Base-by-base conservation (phyloP, 495 filamentous ascomycete species). In the Ramalina intermedia region DNA sequence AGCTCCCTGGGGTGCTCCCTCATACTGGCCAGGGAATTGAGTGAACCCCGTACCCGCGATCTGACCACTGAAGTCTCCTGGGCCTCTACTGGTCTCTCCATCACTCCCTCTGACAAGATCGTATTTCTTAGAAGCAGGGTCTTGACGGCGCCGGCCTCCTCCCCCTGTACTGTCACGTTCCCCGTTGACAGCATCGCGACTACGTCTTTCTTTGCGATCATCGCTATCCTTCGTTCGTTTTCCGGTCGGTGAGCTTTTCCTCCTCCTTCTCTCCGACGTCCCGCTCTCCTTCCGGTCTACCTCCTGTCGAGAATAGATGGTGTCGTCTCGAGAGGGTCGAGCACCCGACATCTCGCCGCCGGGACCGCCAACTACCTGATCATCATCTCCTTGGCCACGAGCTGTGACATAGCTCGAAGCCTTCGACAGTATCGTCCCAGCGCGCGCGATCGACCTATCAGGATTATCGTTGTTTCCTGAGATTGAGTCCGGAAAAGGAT, bases 21-120 rank as follows among this genome's bases (percentile, higher is more conserved):
- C 62, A 27, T 63, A 62, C 47, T 70, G 66, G 35, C 62, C 67
- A 14, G 69, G 69, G 44, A 70, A 71, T 48, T 73, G 68, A 27
- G 64, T 63, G 53, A 71, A 69, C 43, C 64, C 65, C 11, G 66
- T 43, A 46, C 47, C 54, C 36, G 46, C 47, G 26, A 61, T 48
- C 46, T 66, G 69, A 4, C 63, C 60, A 21, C 56, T 62, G 55
- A 69, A 67, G 20, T 66, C 60, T 37, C 59, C 35, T 44, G 53
- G 45, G n/a, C 44, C 53, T 41, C 49, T 43, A 38, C 43, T 52
- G 37, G 39, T 43, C 36, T 29, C 46, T 7, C 16, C 16, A 3
- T 21, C 29, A 21, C 27, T 27, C 14, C 6, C 20, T 36, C 8
- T 11, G 1, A 14, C 17, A 14, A 18, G 18, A 39, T 20, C 18